Evolutionary conservation across 768 basidiomycete species (phyloP).

Genomic region (Xerocomellus chrysenteron): DNA sequence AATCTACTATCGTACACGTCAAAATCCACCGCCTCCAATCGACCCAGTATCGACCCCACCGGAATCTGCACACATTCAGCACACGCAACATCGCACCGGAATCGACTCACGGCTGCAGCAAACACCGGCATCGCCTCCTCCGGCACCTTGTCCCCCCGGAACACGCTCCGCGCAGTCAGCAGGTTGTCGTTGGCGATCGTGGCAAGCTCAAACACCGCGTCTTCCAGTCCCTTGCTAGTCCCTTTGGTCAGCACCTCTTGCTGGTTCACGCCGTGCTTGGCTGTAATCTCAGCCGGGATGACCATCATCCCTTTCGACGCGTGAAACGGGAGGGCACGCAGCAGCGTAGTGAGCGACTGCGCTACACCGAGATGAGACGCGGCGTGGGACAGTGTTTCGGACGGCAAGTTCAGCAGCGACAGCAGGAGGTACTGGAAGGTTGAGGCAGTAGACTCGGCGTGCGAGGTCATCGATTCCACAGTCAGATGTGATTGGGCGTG

Average conservation of each 20-base stretch:
- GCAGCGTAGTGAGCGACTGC: constrained; percentile 65
- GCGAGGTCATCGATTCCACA: constrained; percentile 61
- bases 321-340: constrained; percentile 78
- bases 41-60: constrained; percentile 58
- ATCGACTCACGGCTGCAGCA: constrained; percentile 59
- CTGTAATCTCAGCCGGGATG: constrained; percentile 80
- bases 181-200: constrained; percentile 79
- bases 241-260: constrained; percentile 68
- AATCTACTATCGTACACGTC: constrained; percentile 66
- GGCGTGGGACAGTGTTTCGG: constrained; percentile 64
- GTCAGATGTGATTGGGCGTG: constrained; percentile 65
- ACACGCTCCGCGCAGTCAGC: constrained; percentile 68
- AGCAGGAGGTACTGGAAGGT: constrained; percentile 76
- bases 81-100: not conserved
- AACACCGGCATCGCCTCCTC: constrained; percentile 67
- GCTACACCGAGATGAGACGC: constrained; percentile 81
- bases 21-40: constrained; percentile 69
- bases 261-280: constrained; percentile 72
- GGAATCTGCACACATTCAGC: constrained; percentile 51
- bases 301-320: constrained; percentile 67
- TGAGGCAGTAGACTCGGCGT: constrained; percentile 80
- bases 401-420: constrained; percentile 59
- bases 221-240: constrained; percentile 59
- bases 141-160: constrained; percentile 57
- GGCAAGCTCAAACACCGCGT: constrained; percentile 84